A percentile compares a stretch with the other conserved stretches of the same genome.
Evolutionary conservation across 192 early-diverging fungal species (phyloP).

Genomic region (Ambispora gerdemannii): DNA sequence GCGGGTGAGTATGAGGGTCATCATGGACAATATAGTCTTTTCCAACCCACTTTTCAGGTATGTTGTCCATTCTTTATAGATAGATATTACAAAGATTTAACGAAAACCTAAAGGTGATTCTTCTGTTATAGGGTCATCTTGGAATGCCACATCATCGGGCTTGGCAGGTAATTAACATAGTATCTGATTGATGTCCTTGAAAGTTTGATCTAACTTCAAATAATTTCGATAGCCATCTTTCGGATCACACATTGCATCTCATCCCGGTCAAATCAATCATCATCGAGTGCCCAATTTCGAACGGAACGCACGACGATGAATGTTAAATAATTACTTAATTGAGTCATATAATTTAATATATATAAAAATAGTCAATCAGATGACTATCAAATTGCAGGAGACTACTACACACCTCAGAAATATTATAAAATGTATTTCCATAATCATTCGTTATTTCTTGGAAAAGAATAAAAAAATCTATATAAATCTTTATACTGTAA

Average conservation of each 20-base stretch:
- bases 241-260: not conserved
- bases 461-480: no score
- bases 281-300: not conserved
- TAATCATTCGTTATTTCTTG: no score
- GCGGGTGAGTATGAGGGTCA: not conserved
- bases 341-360: no score
- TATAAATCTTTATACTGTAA: no score
- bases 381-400: no score
- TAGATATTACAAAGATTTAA: no score
- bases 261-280: not conserved
- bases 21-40: not conserved
- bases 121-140: not conserved
- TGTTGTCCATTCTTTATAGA: not conserved
- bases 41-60: not conserved
- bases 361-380: no score
- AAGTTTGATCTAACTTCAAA: no score
- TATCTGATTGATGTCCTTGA: not conserved
- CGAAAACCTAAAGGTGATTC: no score
- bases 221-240: not conserved
- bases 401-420: no score
- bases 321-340: no score
- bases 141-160: not conserved
- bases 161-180: not conserved
- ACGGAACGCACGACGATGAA: not conserved
- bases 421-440: no score